Evolutionary conservation across 1,139 yeast genomes (phyloP).

Genomic region (Taphrina communis): DNA sequence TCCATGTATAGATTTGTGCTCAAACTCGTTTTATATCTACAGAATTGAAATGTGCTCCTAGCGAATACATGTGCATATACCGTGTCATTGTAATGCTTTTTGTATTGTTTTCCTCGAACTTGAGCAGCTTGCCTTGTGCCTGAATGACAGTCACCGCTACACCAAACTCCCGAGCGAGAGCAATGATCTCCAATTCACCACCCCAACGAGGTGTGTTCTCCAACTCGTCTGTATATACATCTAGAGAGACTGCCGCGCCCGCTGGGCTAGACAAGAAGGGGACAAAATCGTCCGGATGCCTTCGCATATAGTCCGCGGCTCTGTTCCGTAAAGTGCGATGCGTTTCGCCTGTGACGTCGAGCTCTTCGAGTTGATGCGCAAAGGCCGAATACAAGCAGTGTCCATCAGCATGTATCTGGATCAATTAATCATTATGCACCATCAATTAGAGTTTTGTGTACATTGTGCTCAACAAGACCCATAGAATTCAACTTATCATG

Average conservation of each 20-base stretch:
- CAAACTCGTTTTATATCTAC: slow-evolving; percentile 51
- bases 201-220: slow-evolving; percentile 91
- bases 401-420: slow-evolving; percentile 78
- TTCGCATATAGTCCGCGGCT: slow-evolving; percentile 71
- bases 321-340: slow-evolving; percentile 64
- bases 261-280: slow-evolving; percentile 81
- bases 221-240: slow-evolving; percentile 71
- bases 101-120: slow-evolving; percentile 58
- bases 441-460: background rate
- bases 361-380: slow-evolving; percentile 68
- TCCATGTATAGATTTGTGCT: background rate
- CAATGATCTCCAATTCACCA: slow-evolving; percentile 87
- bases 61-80: slow-evolving; percentile 82
- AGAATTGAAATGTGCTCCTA: slow-evolving; percentile 96
- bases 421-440: slow-evolving; percentile 46
- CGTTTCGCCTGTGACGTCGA: slow-evolving; percentile 57
- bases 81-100: slow-evolving; percentile 70
- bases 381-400: slow-evolving; percentile 90
- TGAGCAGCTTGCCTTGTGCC: slow-evolving; percentile 71
- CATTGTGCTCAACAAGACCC: slow-evolving; percentile 62
- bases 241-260: slow-evolving; percentile 63
- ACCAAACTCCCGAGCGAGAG: slow-evolving; percentile 69
- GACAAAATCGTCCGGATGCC: slow-evolving; percentile 69
- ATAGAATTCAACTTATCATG: slow-evolving; percentile 59
- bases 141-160: slow-evolving; percentile 77